Conservation (phyloP, 257 asterid species). For the Fraxinus excelsior region DNA sequence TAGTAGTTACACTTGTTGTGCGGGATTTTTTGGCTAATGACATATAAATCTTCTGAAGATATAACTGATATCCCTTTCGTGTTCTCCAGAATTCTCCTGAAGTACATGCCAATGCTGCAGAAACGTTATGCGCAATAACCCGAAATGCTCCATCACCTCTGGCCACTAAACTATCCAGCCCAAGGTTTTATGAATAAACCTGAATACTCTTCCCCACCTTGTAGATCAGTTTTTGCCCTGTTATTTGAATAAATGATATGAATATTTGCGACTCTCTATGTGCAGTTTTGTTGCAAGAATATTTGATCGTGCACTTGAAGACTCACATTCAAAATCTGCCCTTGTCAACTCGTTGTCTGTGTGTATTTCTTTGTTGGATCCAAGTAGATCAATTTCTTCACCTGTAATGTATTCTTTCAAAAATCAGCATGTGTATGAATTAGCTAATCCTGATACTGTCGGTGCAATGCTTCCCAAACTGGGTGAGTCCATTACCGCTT, state of each 20-base stretch:
- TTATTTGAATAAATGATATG: conserved; percentile 8
- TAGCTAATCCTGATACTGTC: conserved; percentile 82
- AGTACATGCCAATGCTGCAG: conserved; percentile 97
- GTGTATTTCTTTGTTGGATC: conserved; percentile 92
- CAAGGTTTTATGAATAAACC: conserved; percentile 53
- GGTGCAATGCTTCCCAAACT: conserved; percentile 97
- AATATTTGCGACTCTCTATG: background rate
- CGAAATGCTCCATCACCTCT: conserved; percentile 86
- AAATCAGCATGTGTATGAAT: conserved; percentile 74
- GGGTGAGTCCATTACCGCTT: conserved; percentile 42
- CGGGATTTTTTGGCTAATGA: background rate
- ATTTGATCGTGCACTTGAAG: conserved; percentile 86
- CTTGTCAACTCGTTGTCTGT: conserved; percentile 87
- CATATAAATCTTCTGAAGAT: background rate
- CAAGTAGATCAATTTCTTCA: conserved; percentile 75
- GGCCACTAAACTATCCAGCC: conserved; percentile 86
- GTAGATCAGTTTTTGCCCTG: conserved; percentile 8
- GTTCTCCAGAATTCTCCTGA: conserved; percentile 79
- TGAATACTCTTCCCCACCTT: conserved; percentile 19
- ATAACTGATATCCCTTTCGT: conserved; percentile 7
- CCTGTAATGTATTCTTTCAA: conserved; percentile 75
- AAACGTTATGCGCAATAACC: conserved; percentile 85
- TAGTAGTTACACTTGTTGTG: background rate
- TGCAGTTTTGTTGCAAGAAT: conserved; percentile 88
- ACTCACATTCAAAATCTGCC: conserved; percentile 74